These are phyloP conservation scores for Rutstroemia sp. DNA, from an alignment of 2,329 filamentous ascomycete genomes.

Conservation along the genomic window DNA sequence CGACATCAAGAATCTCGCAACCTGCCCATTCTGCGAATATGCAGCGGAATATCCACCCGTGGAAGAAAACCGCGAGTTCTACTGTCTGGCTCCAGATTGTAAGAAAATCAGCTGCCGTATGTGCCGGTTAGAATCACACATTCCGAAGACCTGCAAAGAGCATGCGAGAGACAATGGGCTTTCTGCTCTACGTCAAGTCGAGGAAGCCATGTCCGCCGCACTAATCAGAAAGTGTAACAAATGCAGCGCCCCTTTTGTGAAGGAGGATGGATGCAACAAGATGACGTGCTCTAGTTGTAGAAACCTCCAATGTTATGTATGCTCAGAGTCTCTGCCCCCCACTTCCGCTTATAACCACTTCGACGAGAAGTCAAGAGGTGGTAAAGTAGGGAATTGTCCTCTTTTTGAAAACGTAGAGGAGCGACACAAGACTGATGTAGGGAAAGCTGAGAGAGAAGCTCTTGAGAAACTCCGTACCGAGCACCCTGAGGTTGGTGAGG, in stretches of 20 bases:
- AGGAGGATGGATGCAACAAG: conserved; percentile 75
- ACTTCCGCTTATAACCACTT: conserved; percentile 61
- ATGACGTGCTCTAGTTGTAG: conserved; percentile 56
- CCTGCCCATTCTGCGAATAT: conserved; percentile 77
- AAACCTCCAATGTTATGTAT: conserved; percentile 61
- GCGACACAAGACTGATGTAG: conserved; percentile 57
- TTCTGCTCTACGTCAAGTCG: conserved; percentile 57
- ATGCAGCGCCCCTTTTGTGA: conserved; percentile 61
- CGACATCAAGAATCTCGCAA: conserved; percentile 62
- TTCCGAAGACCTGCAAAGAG: conserved; percentile 66
- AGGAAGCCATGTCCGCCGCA: conserved; percentile 79
- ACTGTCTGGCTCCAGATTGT: conserved; percentile 61
- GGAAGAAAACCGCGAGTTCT: conserved; percentile 64
- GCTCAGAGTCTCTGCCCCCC: conserved; percentile 45
- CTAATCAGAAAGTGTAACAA: conserved; percentile 70
- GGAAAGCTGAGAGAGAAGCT: conserved; percentile 51
- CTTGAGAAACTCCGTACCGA: conserved; percentile 47
- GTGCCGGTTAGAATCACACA: conserved; percentile 62
- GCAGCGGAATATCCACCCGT: conserved; percentile 65
- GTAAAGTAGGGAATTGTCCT: conserved; percentile 51
- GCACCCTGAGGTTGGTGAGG: conserved; percentile 53
- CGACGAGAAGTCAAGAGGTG: conserved; percentile 41
- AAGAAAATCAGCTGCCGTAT: conserved; percentile 56
- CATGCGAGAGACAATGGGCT: conserved; percentile 51
- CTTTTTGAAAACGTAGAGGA: conserved; percentile 56